Evolutionary conservation across 2,329 filamentous ascomycete genomes (phyloP).

Genomic region (Alternaria gansuensis): DNA sequence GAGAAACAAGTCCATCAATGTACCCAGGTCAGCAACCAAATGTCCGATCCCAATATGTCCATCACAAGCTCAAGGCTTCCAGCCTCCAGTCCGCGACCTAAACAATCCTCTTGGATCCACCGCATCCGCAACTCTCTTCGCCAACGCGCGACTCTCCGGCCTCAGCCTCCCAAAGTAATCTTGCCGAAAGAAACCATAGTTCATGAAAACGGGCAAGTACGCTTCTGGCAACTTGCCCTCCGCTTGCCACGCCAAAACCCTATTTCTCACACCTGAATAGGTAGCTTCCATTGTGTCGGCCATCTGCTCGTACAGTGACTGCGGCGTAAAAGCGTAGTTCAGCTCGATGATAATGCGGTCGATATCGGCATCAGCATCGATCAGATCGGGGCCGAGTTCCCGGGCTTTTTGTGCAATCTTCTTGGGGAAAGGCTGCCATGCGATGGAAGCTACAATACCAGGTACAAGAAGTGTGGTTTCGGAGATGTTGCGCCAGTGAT

Average conservation of each 20-base stretch:
- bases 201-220: conserved; percentile 60
- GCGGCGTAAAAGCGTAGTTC: conserved; percentile 53
- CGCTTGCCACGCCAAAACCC: conserved; percentile 50
- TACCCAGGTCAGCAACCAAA: not conserved
- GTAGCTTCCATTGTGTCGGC: conserved; percentile 53
- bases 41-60: not conserved
- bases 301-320: conserved; percentile 51
- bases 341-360: conserved; percentile 59
- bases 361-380: conserved; percentile 53
- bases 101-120: conserved; percentile 57
- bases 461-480: conserved; percentile 37
- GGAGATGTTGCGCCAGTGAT: conserved; percentile 44
- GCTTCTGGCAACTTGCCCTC: conserved; percentile 53
- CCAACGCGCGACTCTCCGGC: conserved; percentile 44
- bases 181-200: conserved; percentile 57
- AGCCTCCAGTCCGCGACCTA: conserved; percentile 55
- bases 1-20: not conserved
- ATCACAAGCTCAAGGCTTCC: conserved; percentile 43
- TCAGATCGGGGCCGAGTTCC: conserved; percentile 44
- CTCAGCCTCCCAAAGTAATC: conserved; percentile 57
- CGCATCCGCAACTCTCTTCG: conserved; percentile 48
- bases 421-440: conserved; percentile 49
- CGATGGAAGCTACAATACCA: conserved; percentile 47
- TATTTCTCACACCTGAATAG: conserved; percentile 52
- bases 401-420: conserved; percentile 37